Base-by-base conservation (phyloP, 2,329 filamentous ascomycete species). In the Colletotrichum sp. region DNA sequence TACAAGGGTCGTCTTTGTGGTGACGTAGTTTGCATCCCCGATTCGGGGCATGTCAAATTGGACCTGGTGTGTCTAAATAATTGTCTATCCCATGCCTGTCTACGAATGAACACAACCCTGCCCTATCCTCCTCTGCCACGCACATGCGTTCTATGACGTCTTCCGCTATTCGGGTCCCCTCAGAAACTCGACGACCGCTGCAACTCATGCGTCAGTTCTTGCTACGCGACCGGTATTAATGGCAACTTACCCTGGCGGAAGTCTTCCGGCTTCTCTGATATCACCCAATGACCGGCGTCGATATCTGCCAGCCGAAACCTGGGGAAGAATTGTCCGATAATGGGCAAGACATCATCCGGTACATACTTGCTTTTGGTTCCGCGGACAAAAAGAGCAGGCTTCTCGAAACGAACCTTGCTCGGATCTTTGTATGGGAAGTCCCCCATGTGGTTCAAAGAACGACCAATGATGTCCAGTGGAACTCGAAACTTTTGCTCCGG, bases 371-470 rank as follows among this genome's bases (percentile, higher is more conserved):
- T 96, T 83, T 89, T 88, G 1, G 93, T 96, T 22, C 95, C 95
- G 69, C 95, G 87, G 8, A 98, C 89, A 79, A 98, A 95, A 27
- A 98, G 87, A 16, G 95, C 93, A 1, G 93, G 94, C 77, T 95
- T 96, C 79, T 92, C 89, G 81, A 95, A 98, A 30, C 93, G 89
- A 39, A 87, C 86, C 77, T 89, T 85, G n/a, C 91, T 89, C 0
- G 96, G 93, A 79, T 95, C 89, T 78, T 91, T 93, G 86, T 93
- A 98, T 0, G 97, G 96, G 81, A 99, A 99, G 79, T 97, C 95
- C 2, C 94, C 95, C 87, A 98, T 91, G 78, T 94, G 88, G 79
- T 92, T 90, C 55, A 99, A 87, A 0, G 92, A 89, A 64, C 89
- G 88, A 6, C 89, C 93, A 1, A 99, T 87, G 5, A 91, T 92